Conservation (phyloP, 495 filamentous ascomycete species). For the Daldinia caldariorum region DNA sequence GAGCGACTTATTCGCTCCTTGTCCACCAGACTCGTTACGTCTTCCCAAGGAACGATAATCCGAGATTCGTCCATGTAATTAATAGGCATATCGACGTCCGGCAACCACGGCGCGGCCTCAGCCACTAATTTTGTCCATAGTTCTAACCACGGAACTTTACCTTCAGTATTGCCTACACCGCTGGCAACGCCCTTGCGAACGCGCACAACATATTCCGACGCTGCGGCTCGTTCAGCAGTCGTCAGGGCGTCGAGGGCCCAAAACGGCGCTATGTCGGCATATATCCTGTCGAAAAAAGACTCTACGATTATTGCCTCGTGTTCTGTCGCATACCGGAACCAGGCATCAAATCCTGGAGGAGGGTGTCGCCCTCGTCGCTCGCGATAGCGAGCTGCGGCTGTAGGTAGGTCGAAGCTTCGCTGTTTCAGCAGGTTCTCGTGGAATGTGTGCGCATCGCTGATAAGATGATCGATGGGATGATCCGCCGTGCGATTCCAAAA, state of each 20-base stretch:
- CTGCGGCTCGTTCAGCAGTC: conserved; percentile 57
- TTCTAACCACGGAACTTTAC: conserved; percentile 59
- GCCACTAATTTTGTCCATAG: conserved; percentile 62
- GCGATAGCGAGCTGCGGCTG: conserved; percentile 66
- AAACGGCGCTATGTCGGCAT: conserved; percentile 70
- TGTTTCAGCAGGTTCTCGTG: conserved; percentile 53
- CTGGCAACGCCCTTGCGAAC: conserved; percentile 64
- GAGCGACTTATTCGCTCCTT: conserved; percentile 58
- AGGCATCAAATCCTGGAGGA: conserved; percentile 72
- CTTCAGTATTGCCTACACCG: conserved; percentile 49
- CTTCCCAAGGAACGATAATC: conserved; percentile 68
- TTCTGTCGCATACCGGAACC: conserved; percentile 68
- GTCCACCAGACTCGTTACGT: conserved; percentile 61
- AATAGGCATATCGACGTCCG: conserved; percentile 73
- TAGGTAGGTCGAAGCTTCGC: conserved; percentile 58
- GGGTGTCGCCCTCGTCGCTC: conserved; percentile 71
- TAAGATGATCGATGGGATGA: conserved; percentile 58
- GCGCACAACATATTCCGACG: conserved; percentile 59
- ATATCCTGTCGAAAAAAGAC: conserved; percentile 73
- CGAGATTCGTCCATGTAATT: conserved; percentile 73
- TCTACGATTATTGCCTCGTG: conserved; percentile 68
- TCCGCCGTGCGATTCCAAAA: conserved; percentile 42
- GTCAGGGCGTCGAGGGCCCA: conserved; percentile 66
- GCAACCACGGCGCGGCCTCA: conserved; percentile 63
- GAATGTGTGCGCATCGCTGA: conserved; percentile 48